Conservation (phyloP, 371 early-diverging fungal species). For the Mucor racemosus region DNA sequence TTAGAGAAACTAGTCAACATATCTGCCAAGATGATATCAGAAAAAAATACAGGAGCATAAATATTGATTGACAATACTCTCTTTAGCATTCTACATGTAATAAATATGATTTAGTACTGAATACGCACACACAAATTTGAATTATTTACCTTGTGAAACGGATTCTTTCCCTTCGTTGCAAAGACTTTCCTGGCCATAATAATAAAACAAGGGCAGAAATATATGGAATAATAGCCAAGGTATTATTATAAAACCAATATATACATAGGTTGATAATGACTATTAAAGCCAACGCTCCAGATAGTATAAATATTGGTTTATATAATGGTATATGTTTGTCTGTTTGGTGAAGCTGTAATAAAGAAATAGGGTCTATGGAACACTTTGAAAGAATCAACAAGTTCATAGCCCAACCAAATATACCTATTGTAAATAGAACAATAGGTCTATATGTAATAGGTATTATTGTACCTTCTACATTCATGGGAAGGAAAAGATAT, state of each 20-base stretch:
- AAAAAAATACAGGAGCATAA: constrained; percentile 69
- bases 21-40: constrained; percentile 91
- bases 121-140: neutral
- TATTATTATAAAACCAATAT: constrained; percentile 18
- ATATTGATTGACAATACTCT: constrained; percentile 57
- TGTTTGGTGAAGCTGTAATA: constrained; percentile 56
- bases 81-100: constrained; percentile 31
- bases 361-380: constrained; percentile 62
- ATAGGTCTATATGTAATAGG: constrained; percentile 74
- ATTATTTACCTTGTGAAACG: constrained; percentile 65
- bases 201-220: constrained; percentile 51
- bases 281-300: constrained; percentile 38
- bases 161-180: constrained; percentile 65
- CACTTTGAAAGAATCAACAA: constrained; percentile 62
- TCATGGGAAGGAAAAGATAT: constrained; percentile 6
- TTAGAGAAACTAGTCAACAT: constrained; percentile 90
- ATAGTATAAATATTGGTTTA: constrained; percentile 53
- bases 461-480: constrained; percentile 36
- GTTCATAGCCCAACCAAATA: constrained; percentile 82
- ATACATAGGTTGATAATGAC: constrained; percentile 39
- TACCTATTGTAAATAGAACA: constrained; percentile 71
- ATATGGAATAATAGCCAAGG: constrained; percentile 61
- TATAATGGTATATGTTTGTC: constrained; percentile 42
- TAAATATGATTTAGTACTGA: neutral
- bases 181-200: constrained; percentile 58